A percentile compares a stretch with the other conserved stretches of the same genome.
phyloP scores from a whole-genome alignment of 768 basidiomycete species.

The Calocybe indica region DNA sequence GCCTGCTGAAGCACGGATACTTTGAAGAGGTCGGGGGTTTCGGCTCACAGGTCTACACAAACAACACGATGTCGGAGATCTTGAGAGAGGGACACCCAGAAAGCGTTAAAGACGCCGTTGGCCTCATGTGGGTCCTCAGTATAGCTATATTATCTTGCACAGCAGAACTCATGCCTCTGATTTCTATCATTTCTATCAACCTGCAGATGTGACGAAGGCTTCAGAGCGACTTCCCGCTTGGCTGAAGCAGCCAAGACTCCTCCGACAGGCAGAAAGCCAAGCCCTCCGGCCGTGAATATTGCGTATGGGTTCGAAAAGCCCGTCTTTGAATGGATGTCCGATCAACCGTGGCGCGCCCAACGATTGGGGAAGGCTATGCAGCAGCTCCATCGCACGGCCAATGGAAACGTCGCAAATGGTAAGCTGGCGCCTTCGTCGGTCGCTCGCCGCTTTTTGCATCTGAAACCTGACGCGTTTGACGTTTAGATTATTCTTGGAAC shows the following conservation, averaged over 20 bases:
- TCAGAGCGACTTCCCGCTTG: background rate
- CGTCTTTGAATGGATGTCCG: constrained; percentile 3
- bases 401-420: background rate
- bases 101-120: background rate
- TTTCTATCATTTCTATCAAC: background rate
- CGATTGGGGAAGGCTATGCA: constrained; percentile 1
- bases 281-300: background rate
- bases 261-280: background rate
- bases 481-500: constrained; percentile 5
- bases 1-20: background rate
- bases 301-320: background rate
- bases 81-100: background rate
- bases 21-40: background rate
- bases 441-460: no score
- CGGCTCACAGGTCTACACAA: background rate
- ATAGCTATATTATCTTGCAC: no score
- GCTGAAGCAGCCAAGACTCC: background rate
- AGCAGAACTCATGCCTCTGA: background rate
- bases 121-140: background rate
- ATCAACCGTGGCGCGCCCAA: constrained; percentile 1
- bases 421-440: no score
- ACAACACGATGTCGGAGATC: background rate
- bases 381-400: background rate
- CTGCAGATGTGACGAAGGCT: background rate
- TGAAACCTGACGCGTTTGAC: background rate